Conservation (phyloP, 2,329 filamentous ascomycete genomes). For the Geosmithia morbida region DNA sequence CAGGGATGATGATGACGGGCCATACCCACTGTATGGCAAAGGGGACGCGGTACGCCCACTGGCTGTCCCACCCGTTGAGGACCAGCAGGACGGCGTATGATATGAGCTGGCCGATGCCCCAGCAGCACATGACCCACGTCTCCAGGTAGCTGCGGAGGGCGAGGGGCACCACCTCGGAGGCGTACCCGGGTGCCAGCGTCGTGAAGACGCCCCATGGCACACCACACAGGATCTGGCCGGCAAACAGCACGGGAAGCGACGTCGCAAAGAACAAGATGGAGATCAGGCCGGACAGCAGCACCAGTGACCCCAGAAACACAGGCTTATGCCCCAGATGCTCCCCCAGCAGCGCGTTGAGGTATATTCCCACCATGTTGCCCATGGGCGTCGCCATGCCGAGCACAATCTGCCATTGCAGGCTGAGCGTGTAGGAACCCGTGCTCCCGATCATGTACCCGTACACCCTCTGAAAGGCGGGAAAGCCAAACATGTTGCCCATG, state of each 20-base stretch:
- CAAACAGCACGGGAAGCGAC: slow-evolving; percentile 14
- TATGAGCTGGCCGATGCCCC: slow-evolving; percentile 21
- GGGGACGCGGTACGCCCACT: slow-evolving; percentile 26
- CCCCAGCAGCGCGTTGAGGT: slow-evolving; percentile 4
- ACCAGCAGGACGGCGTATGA: slow-evolving; percentile 17
- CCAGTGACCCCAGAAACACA: slow-evolving; percentile 19
- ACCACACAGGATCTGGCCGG: slow-evolving; percentile 17
- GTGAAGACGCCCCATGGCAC: slow-evolving; percentile 17
- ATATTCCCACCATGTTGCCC: slow-evolving; percentile 24
- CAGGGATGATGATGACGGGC: slow-evolving; percentile 20
- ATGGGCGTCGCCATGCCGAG: slow-evolving; percentile 18
- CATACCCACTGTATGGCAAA: slow-evolving; percentile 28
- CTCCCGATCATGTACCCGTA: slow-evolving; percentile 8
- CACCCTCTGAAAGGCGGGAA: slow-evolving; percentile 14
- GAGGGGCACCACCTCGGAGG: slow-evolving; percentile 16
- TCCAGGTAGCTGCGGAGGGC: slow-evolving; percentile 17
- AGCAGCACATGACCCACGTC: slow-evolving; percentile 16
- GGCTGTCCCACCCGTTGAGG: slow-evolving; percentile 10
- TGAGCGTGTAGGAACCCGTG: background rate
- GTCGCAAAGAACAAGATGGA: slow-evolving; percentile 19
- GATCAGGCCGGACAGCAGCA: slow-evolving; percentile 17
- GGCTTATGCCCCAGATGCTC: slow-evolving; percentile 12
- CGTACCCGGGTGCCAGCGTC: slow-evolving; percentile 19
- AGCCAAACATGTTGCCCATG: slow-evolving; percentile 16
- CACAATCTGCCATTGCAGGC: slow-evolving; percentile 21